Base-by-base conservation (phyloP, 2,329 filamentous ascomycete genomes). In the Monilinia vaccinii-corymbosi region DNA sequence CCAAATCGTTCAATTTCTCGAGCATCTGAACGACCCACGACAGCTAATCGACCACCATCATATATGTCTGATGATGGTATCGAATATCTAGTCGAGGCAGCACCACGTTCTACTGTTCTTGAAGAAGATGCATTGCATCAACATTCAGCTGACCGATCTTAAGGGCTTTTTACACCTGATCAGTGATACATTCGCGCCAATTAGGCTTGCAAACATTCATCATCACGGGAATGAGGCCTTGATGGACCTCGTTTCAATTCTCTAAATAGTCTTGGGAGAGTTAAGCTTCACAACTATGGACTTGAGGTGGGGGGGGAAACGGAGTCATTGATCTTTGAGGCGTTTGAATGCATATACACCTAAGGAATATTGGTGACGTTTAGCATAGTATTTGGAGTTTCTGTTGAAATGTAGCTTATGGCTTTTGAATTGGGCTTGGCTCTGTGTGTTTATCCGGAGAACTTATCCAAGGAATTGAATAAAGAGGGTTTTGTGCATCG, bases 31-130 rank as follows among this genome's bases (percentile, higher is more conserved):
- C 60, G 67, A 51, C 62, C 71, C n/a, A 46, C 63, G 18, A 69
- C 69, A 21, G 69, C 69, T n/a, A 74, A 74, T 61, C 79, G 88
- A 1, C 89, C 89, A 5, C 89, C 89, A 2, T 90, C 86, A 5
- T 94, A 94, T 70, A 77, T 80, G 4, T 89, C 86, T 0, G 88
- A 93, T 11, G 86, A 91, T 66, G 88, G 88, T 0, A 80, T 91
- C 6, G 79, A 80, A 32, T 91, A 91, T 69, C 82, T 89, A 16
- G 77, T 90, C 6, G 84, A 89, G 65, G 85, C 84, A 0, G 79
- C 79, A 60, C 84, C 84, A 47, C 75, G 84, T 60, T 84, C 82
- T 9, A 79, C 79, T 18, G 81, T 75, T 3, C 78, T 80, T 6
- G 71, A 73, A n/a, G 71, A 71, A 2, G 74, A 78, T 31, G 74